Evolutionary conservation across 257 asterid genomes (phyloP).

Genomic region (Forsythia suspensa): DNA sequence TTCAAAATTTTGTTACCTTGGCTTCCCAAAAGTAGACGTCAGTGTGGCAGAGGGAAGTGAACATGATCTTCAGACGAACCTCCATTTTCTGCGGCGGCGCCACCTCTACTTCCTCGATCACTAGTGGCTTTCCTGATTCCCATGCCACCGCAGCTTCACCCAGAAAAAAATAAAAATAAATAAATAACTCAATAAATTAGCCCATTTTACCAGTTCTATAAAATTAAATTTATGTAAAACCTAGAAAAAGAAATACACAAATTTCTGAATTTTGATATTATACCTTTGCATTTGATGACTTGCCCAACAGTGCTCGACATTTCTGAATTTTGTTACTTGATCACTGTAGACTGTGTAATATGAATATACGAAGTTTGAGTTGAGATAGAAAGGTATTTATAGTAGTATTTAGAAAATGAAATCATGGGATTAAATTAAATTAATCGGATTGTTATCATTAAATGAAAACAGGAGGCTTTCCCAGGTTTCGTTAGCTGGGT

Average conservation of each 20-base stretch:
- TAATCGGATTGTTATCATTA: too few species aligned
- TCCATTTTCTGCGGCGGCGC: constrained; percentile 92
- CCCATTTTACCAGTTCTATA: background rate
- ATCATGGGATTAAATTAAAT: background rate
- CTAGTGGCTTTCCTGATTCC: constrained; percentile 92
- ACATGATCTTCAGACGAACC: constrained; percentile 78
- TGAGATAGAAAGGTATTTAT: background rate
- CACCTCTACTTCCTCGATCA: constrained; percentile 88
- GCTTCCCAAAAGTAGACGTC: constrained; percentile 93
- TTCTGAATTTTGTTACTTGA: background rate
- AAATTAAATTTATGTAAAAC: background rate
- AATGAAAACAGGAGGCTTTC: background rate
- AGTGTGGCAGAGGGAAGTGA: constrained; percentile 87
- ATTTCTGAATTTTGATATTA: background rate
- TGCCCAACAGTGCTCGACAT: constrained; percentile 42
- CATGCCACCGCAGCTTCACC: constrained; percentile 80
- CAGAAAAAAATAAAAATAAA: background rate
- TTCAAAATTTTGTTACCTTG: constrained; percentile 40
- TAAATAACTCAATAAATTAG: background rate
- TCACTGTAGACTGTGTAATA: background rate
- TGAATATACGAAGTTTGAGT: background rate
- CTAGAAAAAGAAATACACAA: background rate
- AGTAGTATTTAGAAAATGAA: background rate
- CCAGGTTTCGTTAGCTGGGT: background rate
- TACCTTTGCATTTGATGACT: constrained; percentile 49